Base-by-base conservation (phyloP, 306 rosid species). In the Calophaca sinica region DNA sequence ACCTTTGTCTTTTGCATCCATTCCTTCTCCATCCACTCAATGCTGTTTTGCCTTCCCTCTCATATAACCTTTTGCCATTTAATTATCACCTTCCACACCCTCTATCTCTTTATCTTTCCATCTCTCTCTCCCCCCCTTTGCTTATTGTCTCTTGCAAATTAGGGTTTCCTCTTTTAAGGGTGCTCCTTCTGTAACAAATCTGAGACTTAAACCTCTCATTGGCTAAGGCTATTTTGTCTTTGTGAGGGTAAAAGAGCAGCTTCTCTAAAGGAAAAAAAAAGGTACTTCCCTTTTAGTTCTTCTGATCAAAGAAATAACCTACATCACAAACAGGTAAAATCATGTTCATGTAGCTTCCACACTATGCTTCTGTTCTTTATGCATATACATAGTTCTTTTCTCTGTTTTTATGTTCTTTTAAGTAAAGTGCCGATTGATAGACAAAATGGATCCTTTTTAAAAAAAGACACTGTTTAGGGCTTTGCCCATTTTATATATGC, bases 1-100 rank as follows among this genome's bases (percentile, higher is more conserved):
- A 83, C 91, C 94, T 83, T 85, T 93, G 93, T 93, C 93, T 90
- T 88, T 90, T 89, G 90, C 92, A 81, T 91, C 88, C 87, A 89
- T 87, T 83, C 88, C 84, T 85, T 89, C 92, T 85, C 90, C 93
- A 86, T 85, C 94, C 93, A 88, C 91, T 84, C 86, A 83, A 81
- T 91, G 83, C 84, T 84, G 74, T 75, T 75, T 86, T 74, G 71
- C 80, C 84, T 68, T 84, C 70, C 77, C 80, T 80, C 82, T 75
- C 50, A 53, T 63, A 74, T 75, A 68, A 70, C 73, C 86, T 84
- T 86, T 83, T 81, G 55, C 81, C 84, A 81, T 83, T 83, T 64
- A 81, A 77, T 84, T 65, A 76, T 82, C 86, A 80, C 39, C 58
- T 63, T 78, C 70, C 76, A 54, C 76, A 45, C 36, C 3, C 20